These are phyloP conservation scores for Geranium brycei DNA, from an alignment of 345 rosid genomes.

Conservation along the genomic window DNA sequence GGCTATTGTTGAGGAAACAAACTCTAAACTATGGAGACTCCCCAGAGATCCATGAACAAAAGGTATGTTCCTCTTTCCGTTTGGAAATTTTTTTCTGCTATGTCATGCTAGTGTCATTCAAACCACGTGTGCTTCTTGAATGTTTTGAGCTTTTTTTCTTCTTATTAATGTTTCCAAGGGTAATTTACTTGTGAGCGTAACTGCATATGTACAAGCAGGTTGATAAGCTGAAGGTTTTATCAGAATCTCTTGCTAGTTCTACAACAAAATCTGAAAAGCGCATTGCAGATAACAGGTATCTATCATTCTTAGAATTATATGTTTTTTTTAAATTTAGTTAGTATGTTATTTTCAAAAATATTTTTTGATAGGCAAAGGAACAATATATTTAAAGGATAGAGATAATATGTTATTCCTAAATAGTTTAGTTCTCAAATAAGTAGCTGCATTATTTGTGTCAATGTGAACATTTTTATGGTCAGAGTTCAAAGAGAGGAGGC, in stretches of 20 bases:
- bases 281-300: constrained; percentile 63
- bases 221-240: constrained; percentile 82
- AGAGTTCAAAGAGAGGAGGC: constrained; percentile 66
- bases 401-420: no score
- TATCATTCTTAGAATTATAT: not conserved
- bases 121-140: not conserved
- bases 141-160: not conserved
- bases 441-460: no score
- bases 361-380: no score
- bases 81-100: not conserved
- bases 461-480: not conserved
- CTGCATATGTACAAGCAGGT: constrained; percentile 28
- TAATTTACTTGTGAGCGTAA: not conserved
- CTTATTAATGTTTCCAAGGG: not conserved
- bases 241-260: constrained; percentile 82
- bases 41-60: constrained; percentile 80
- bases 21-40: constrained; percentile 64
- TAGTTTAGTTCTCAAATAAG: no score
- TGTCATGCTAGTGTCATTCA: not conserved
- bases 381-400: no score
- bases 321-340: not conserved
- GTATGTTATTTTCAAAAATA: not conserved
- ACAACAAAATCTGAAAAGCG: constrained; percentile 76
- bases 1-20: constrained; percentile 62
- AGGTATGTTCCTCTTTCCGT: constrained; percentile 30